Conservation (phyloP, 2,329 filamentous ascomycete species). For the Beauveria medogensis region DNA sequence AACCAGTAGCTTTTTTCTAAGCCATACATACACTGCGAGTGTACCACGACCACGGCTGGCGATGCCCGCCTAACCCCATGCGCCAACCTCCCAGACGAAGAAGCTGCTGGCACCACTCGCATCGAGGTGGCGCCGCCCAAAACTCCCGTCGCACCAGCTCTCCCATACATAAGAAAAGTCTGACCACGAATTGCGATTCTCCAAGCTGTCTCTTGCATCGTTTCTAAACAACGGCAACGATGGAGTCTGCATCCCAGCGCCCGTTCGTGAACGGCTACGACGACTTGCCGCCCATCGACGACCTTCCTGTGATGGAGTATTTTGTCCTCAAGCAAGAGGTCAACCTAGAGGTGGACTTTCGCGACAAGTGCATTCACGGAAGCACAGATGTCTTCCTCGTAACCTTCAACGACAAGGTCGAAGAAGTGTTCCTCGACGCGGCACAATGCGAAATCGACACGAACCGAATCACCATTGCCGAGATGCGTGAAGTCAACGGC, state of each 20-base stretch:
- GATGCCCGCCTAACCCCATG: not conserved
- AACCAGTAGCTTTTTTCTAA: not conserved
- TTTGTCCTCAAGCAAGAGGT: conserved; percentile 77
- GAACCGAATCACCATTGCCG: conserved; percentile 42
- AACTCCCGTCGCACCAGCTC: not conserved
- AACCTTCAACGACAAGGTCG: conserved; percentile 48
- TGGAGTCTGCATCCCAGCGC: not conserved
- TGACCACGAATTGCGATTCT: not conserved
- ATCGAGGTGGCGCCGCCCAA: not conserved
- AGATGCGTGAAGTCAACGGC: conserved; percentile 28
- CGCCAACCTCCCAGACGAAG: conserved; percentile 3
- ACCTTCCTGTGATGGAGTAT: conserved; percentile 31
- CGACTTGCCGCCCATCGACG: conserved; percentile 25
- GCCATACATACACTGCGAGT: not conserved
- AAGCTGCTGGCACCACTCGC: not conserved
- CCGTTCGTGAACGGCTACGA: conserved; percentile 25
- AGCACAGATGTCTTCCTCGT: conserved; percentile 75
- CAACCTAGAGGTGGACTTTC: conserved; percentile 82
- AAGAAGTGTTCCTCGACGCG: conserved; percentile 52
- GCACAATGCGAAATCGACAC: conserved; percentile 53
- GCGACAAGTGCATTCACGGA: conserved; percentile 64
- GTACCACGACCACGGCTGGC: not conserved
- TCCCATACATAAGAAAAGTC: not conserved
- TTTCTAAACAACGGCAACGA: not conserved
- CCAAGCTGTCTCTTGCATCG: not conserved